These are phyloP conservation scores for Coemansia sp. DNA, from an alignment of 192 early-diverging fungal genomes.

Conservation along the genomic window DNA sequence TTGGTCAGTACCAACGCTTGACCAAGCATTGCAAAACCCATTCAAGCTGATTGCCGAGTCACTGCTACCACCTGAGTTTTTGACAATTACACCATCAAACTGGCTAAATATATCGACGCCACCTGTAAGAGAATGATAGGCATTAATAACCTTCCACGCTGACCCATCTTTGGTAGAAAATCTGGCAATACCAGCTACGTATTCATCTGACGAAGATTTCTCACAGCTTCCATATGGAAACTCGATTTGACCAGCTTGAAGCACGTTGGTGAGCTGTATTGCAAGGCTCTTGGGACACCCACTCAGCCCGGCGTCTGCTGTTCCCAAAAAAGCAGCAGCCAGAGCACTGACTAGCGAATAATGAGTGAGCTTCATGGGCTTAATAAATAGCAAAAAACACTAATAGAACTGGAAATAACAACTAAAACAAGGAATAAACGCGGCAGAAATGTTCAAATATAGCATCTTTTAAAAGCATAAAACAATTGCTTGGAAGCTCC, in stretches of 20 bases:
- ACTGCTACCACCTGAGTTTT: slow-evolving; percentile 5
- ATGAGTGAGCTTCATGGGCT: slow-evolving; percentile 1
- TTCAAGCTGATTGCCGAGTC: slow-evolving; percentile 18
- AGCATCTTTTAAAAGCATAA: neutral
- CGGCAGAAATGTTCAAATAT: neutral
- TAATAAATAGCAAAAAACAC: neutral
- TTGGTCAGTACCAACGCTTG: slow-evolving; percentile 4
- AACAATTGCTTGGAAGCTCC: neutral
- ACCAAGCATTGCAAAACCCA: slow-evolving; percentile 50
- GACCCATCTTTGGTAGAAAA: slow-evolving; percentile 51
- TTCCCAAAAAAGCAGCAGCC: slow-evolving; percentile 4
- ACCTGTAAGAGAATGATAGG: slow-evolving; percentile 19
- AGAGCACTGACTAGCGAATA: neutral
- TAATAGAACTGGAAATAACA: neutral
- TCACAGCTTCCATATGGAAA: slow-evolving; percentile 51
- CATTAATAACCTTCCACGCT: slow-evolving; percentile 25
- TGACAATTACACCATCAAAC: slow-evolving; percentile 22
- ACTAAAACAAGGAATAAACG: neutral
- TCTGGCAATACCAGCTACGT: slow-evolving; percentile 54
- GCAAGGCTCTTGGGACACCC: slow-evolving; percentile 50
- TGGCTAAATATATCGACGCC: slow-evolving; percentile 42
- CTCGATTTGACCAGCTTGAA: slow-evolving; percentile 37
- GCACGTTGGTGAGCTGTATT: slow-evolving; percentile 55
- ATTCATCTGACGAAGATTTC: slow-evolving; percentile 49
- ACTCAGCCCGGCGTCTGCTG: slow-evolving; percentile 25